Evolutionary conservation across 2,329 filamentous ascomycete species (phyloP), one percentile per base, ranked within the genome.

Genomic region (Ophiostoma perfectum): DNA sequence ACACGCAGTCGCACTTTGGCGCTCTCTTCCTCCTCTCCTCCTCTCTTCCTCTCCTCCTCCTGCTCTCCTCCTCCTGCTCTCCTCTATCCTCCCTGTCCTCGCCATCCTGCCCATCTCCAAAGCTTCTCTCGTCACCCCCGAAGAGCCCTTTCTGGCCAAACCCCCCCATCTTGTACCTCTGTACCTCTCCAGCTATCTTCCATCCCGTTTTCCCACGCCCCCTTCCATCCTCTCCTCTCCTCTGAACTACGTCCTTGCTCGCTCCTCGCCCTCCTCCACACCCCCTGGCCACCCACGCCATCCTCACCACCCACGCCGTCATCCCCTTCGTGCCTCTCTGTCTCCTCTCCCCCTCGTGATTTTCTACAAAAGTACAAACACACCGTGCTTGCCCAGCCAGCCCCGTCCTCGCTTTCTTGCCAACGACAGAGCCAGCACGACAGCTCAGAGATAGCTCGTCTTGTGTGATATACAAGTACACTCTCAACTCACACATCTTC

Each of bases 151-250:
- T 14, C 18, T 55, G 49, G 49, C 49, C 49, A 27, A 27, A 5
- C 18, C 49, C 38, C 38, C 38, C 27, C 38, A 45, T 44, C 16
- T 64, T 52, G 44, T 39, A 64, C 39, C 36, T 66, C 63, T 64
- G 45, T 49, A 49, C 45, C 45, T 49, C 45, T 4, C 55, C 27
- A 60, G 55, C 55, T 60, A 36, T 58, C 52, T 58, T 58, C 52
- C 11, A 11, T 55, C 49, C 27, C 27, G 3, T 44, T 38, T 38
- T 38, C 7, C 27, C 52, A 27, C 6, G 3, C 27, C n/a, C 27
- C 55, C 55, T 60, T 44, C 42, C 42, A 60, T 16, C 27, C n/a
- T 38, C 65, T 66, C 36, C 18, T 66, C 65, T n/a, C 36, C 49
- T 58, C 39, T 36, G n/a, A 11, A n/a, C 41, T 27, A 27, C 27